Evolutionary conservation across 2,329 filamentous ascomycete genomes (phyloP), one percentile per base, ranked within the genome.

Genomic region (Chrysoporthe austroafricana): DNA sequence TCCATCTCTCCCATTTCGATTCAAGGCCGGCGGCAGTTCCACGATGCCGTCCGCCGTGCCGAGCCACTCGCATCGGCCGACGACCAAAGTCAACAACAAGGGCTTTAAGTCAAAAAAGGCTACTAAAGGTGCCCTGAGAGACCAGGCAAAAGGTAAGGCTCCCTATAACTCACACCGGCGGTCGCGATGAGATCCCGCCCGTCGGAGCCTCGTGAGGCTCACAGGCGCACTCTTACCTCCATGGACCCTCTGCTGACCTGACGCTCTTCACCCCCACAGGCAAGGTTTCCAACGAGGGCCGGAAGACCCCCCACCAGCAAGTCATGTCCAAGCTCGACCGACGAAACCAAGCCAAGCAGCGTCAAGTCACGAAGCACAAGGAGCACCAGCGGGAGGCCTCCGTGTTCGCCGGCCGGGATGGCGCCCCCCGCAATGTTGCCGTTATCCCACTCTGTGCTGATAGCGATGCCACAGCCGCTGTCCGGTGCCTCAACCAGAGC

Each of bases 251-350:
- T 3, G n/a, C 67, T 66, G 61, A 67, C 39, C 21, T 32, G 32
- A 26, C 18, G 2, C 8, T 60, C 63, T 43, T 21, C 32, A 46
- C 67, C 48, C 42, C 8, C 5, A 44, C 70, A 96, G 93, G 94
- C 77, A 96, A 96, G 79, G 86, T 95, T 62, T 90, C 85, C 66
- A 82, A 88, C 74, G 92, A 97, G 76, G 88, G 86, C 74, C 89
- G 95, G 76, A 96, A 93, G 79, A 97, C 95, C 18, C 93, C 93
- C 66, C 93, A 97, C 78, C 96, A 99, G 78, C 93, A 97, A 82
- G 88, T 97, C 81, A 95, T 97, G 92, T 97, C 94, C 68, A 99
- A 98, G 81, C 87, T 99, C 78, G 94, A 97, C 80, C 91, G 96
- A 69, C 90, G 93, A 74, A 98, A 99, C 79, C 93, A 97, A 83